Percentiles rank a stretch among this genome's conserved stretches.
Conservation (phyloP, 192 early-diverging fungal species). For the Backusella tuberculispora region DNA sequence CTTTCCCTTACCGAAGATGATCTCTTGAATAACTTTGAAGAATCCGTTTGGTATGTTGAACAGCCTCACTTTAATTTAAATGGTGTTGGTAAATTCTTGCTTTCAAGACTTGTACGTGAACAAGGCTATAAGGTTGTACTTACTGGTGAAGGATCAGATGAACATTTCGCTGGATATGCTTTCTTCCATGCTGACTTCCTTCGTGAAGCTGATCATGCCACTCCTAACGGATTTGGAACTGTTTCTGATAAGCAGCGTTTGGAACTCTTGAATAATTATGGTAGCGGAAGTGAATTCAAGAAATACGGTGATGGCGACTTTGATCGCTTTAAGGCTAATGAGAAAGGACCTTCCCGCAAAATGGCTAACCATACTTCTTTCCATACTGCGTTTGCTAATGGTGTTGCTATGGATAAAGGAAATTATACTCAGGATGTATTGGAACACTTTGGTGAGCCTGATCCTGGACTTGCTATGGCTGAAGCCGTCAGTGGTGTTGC, state of each 20-base stretch:
- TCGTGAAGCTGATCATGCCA: conserved; percentile 8
- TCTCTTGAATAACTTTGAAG: conserved; percentile 24
- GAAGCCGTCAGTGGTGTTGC: conserved; percentile 19
- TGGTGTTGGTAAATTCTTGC: conserved; percentile 30
- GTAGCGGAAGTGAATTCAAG: too few species aligned
- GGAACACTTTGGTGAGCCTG: not conserved
- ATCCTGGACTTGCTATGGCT: not conserved
- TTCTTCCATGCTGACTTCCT: conserved; percentile 24
- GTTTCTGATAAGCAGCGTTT: conserved; percentile 8
- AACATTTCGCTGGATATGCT: conserved; percentile 26
- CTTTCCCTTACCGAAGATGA: conserved; percentile 21
- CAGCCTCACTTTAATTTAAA: conserved; percentile 22
- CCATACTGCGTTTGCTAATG: not conserved
- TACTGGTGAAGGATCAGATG: conserved; percentile 32
- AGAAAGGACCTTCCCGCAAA: not conserved
- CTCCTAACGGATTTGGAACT: conserved; percentile 26
- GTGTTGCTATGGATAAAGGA: not conserved
- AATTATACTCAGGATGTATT: not conserved
- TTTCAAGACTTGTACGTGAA: conserved; percentile 19
- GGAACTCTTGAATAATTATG: not conserved
- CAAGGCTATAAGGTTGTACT: conserved; percentile 31
- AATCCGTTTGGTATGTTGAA: conserved; percentile 25
- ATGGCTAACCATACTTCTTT: not conserved
- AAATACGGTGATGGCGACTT: not conserved
- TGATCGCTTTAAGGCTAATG: not conserved